Evolutionary conservation across 805 yeast species (phyloP), one percentile per base, ranked within the genome.

Genomic region (Saturnispora bothae): DNA sequence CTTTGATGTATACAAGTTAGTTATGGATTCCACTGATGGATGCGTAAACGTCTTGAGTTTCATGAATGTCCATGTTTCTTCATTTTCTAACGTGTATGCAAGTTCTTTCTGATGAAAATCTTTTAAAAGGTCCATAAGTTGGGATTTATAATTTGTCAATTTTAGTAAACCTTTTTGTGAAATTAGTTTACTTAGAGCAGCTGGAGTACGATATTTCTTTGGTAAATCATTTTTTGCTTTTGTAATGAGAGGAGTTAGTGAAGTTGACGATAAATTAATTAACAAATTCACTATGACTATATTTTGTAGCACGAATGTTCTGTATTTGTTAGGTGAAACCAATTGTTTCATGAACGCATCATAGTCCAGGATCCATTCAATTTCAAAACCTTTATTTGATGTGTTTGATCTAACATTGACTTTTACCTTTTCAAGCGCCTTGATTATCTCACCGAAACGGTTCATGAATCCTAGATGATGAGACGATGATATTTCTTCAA

Each of bases 31-130:
- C 20, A 54, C n/a, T 14, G 43, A 38, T 12, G 53, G 54, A 36
- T 53, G 56, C 25, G 43, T 48, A 37, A 57, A 58, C 31, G 45
- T 48, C 33, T 49, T 50, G 35, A 57, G 33, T 45, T 59, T 59
- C 49, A 59, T 47, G 1, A 38, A 37, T 5, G 48, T 41, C 57
- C 60, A 59, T 10, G 49, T 44, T 26, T 41, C 15, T 33, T 56
- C 60, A 12, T 49, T 49, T n/a, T n/a, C n/a, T n/a, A n/a, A n/a
- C n/a, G n/a, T n/a, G n/a, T n/a, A n/a, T n/a, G n/a, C n/a, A n/a
- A n/a, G n/a, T n/a, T n/a, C n/a, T n/a, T n/a, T n/a, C n/a, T n/a
- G n/a, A n/a, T n/a, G n/a, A n/a, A n/a, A n/a, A n/a, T n/a, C n/a
- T n/a, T n/a, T n/a, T n/a, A n/a, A n/a, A n/a, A n/a, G n/a, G n/a